A percentile compares a stretch with the other conserved stretches of the same genome.
These are phyloP conservation scores for Miamiensis avidus DNA, from an alignment of 169 alveolate species.

Conservation along the genomic window DNA sequence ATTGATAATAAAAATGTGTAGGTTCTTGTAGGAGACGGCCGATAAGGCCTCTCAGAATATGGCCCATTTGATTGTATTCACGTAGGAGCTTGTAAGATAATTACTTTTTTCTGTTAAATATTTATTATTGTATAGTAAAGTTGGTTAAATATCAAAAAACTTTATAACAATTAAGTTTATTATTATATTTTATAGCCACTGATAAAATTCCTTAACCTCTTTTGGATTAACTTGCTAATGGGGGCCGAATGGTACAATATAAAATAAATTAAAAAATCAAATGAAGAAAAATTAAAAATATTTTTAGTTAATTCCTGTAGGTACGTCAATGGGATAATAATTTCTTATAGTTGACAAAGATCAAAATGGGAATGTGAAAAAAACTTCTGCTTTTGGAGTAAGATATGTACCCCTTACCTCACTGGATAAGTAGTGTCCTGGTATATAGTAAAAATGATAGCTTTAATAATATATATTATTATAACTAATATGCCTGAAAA, in stretches of 20 bases:
- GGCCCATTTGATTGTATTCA: constrained; percentile 88
- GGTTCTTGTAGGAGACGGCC: constrained; percentile 73
- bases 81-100: constrained; percentile 77
- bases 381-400: constrained; percentile 42
- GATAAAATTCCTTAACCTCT: constrained; percentile 68
- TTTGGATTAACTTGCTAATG: constrained; percentile 75
- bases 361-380: constrained; percentile 45
- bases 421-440: too few relatives aligned
- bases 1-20: constrained; percentile 41
- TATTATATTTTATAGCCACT: constrained; percentile 47
- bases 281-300: neutral
- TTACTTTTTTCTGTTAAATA: too few relatives aligned
- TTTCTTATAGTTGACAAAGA: constrained; percentile 59
- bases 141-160: too few relatives aligned
- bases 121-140: too few relatives aligned
- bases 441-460: too few relatives aligned
- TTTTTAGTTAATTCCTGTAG: constrained; percentile 70
- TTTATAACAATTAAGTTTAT: too few relatives aligned
- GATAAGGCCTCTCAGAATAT: constrained; percentile 71
- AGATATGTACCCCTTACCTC: constrained; percentile 58
- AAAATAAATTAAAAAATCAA: too few relatives aligned
- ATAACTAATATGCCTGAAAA: too few relatives aligned
- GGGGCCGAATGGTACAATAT: constrained; percentile 76
- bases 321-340: constrained; percentile 42
- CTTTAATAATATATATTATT: too few relatives aligned